phyloP scores from a whole-genome alignment of 805 yeast genomes.

The Wickerhamiella allomyrinae region DNA sequence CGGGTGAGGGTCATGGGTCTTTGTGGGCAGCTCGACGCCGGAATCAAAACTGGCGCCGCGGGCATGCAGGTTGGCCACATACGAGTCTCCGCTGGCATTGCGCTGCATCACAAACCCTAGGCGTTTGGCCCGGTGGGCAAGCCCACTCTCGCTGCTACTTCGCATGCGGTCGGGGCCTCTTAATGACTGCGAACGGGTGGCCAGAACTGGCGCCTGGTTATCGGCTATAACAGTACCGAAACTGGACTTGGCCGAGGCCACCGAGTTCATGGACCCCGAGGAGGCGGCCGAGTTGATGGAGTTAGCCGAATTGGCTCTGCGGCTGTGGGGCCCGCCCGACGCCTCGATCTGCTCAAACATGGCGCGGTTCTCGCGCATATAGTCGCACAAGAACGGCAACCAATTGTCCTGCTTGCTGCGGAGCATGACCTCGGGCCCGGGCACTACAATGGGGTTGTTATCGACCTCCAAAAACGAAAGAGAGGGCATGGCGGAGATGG shows the following conservation, averaged over 20 bases:
- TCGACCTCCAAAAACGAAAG: conserved; percentile 47
- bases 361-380: conserved; percentile 19
- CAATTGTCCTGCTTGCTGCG: conserved; percentile 30
- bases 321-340: neutral
- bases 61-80: conserved; percentile 18
- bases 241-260: neutral
- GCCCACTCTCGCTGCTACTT: conserved; percentile 28
- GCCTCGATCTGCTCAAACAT: conserved; percentile 4
- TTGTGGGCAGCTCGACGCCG: neutral
- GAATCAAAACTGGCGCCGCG: conserved; percentile 29
- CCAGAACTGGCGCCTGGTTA: neutral
- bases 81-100: conserved; percentile 13
- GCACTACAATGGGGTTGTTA: conserved; percentile 42
- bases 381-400: conserved; percentile 30
- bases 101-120: conserved; percentile 47
- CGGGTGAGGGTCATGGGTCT: too few relatives aligned
- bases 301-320: neutral
- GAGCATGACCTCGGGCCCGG: conserved; percentile 5
- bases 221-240: neutral
- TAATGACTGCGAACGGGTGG: neutral
- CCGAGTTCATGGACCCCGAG: neutral
- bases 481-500: conserved; percentile 36
- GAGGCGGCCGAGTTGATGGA: neutral
- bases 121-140: conserved; percentile 50
- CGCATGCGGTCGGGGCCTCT: conserved; percentile 15